These are phyloP conservation scores for Colletotrichum caudatum DNA, from an alignment of 2,329 filamentous ascomycete genomes.

Conservation along the genomic window DNA sequence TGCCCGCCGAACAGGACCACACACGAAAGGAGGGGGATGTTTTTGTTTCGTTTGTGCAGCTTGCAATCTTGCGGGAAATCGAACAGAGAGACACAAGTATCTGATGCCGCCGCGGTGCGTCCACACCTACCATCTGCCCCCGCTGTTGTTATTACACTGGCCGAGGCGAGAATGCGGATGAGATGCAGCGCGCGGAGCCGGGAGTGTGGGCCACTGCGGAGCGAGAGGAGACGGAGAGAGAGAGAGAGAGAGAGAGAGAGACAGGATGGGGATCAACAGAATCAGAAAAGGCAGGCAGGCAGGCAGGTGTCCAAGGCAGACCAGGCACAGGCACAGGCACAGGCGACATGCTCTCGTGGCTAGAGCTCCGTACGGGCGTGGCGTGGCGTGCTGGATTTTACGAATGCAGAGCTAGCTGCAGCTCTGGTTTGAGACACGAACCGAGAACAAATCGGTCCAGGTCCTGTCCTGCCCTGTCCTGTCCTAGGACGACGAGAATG, in stretches of 20 bases:
- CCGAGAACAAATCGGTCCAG: conserved; percentile 17
- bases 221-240: conserved; percentile 15
- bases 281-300: conserved; percentile 11
- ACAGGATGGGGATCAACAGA: conserved; percentile 16
- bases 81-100: conserved; percentile 3
- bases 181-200: conserved; percentile 35
- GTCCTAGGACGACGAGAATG: background rate
- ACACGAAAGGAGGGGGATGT: conserved; percentile 16
- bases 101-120: conserved; percentile 19
- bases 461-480: background rate
- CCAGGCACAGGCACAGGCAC: conserved; percentile 26
- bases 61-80: background rate
- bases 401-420: conserved; percentile 13
- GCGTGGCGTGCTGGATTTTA: background rate
- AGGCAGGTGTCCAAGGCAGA: conserved; percentile 20
- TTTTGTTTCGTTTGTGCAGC: conserved; percentile 24
- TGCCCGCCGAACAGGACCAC: conserved; percentile 6
- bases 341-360: conserved; percentile 1
- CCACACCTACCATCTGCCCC: conserved; percentile 5
- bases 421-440: conserved; percentile 31
- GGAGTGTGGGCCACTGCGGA: conserved; percentile 37
- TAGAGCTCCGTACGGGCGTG: conserved; percentile 8
- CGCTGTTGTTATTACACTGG: conserved; percentile 16
- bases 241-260: conserved; percentile 13
- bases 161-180: conserved; percentile 32